These are phyloP conservation scores for Wickerhamiella cacticola DNA, from an alignment of 805 yeast species.

Conservation along the genomic window DNA sequence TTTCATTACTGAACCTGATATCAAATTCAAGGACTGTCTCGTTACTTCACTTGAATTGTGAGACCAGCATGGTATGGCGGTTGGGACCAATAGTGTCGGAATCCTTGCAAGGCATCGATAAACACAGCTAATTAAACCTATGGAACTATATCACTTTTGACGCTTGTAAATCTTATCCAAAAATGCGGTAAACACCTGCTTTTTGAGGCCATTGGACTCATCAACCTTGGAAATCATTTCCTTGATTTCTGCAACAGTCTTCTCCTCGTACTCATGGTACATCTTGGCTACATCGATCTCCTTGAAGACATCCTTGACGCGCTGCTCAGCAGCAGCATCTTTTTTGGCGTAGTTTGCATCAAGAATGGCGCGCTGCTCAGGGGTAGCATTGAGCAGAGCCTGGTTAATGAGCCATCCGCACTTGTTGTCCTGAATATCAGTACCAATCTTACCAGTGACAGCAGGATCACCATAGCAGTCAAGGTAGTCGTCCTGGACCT, in stretches of 20 bases:
- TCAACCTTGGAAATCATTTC: conserved; percentile 59
- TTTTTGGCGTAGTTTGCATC: conserved; percentile 88
- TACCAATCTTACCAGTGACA: conserved; percentile 96
- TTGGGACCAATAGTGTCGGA: too few species aligned
- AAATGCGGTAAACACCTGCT: conserved; percentile 72
- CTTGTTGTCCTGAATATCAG: conserved; percentile 96
- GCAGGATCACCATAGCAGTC: conserved; percentile 97
- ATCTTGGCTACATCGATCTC: conserved; percentile 59
- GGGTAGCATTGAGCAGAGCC: conserved; percentile 65
- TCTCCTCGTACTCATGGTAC: conserved; percentile 76
- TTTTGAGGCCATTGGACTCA: conserved; percentile 88
- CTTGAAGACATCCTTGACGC: conserved; percentile 58
- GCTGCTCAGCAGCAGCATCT: conserved; percentile 52
- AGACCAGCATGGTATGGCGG: too few species aligned
- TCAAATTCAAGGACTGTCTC: too few species aligned
- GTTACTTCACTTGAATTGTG: too few species aligned
- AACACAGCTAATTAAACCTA: too few species aligned
- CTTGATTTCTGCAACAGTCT: conserved; percentile 50
- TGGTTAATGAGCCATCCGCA: conserved; percentile 96
- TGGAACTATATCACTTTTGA: conserved; percentile 42
- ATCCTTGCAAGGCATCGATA: too few species aligned
- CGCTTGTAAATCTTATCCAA: conserved; percentile 89
- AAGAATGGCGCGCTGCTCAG: conserved; percentile 69
- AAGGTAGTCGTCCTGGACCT: conserved; percentile 92
- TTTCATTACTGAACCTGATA: too few species aligned